A percentile compares a stretch with the other conserved stretches of the same genome.
These are phyloP conservation scores for Omphalotus olearius DNA, from an alignment of 1,284 basidiomycete species.

Conservation along the genomic window DNA sequence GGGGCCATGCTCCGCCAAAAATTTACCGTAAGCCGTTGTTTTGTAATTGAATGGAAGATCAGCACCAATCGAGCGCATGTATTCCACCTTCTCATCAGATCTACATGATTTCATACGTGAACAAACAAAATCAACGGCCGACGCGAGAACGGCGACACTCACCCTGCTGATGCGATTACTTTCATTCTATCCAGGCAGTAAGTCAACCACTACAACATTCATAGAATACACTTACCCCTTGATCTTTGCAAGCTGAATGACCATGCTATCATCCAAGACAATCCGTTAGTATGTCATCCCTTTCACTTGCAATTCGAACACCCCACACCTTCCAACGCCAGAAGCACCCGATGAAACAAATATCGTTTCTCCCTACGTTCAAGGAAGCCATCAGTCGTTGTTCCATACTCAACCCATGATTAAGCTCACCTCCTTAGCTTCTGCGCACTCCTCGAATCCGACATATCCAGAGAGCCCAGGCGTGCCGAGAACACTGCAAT, in stretches of 20 bases:
- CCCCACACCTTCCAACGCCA: conserved; percentile 31
- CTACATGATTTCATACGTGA: no score
- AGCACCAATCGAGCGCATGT: conserved; percentile 44
- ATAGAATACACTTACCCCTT: conserved; percentile 24
- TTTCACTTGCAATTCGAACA: no score
- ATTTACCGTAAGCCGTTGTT: conserved; percentile 29
- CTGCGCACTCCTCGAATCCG: conserved; percentile 2
- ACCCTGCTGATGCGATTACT: conserved; percentile 55
- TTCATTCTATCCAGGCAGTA: conserved; percentile 25
- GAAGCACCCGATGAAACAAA: conserved; percentile 18
- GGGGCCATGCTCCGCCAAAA: conserved; percentile 41
- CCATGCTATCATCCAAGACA: no score
- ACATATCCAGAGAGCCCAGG: background rate
- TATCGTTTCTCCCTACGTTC: conserved; percentile 14
- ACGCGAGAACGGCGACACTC: no score
- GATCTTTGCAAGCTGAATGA: conserved; percentile 31
- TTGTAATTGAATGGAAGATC: conserved; percentile 64
- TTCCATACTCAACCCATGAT: background rate
- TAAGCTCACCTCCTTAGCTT: conserved; percentile 1
- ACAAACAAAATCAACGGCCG: no score
- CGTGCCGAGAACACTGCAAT: background rate
- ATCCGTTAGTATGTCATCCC: no score
- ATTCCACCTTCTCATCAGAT: conserved; percentile 47
- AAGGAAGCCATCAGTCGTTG: background rate
- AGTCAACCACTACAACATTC: background rate